Evolutionary conservation across 495 filamentous ascomycete genomes (phyloP).

Genomic region (Geopyxis carbonaria): DNA sequence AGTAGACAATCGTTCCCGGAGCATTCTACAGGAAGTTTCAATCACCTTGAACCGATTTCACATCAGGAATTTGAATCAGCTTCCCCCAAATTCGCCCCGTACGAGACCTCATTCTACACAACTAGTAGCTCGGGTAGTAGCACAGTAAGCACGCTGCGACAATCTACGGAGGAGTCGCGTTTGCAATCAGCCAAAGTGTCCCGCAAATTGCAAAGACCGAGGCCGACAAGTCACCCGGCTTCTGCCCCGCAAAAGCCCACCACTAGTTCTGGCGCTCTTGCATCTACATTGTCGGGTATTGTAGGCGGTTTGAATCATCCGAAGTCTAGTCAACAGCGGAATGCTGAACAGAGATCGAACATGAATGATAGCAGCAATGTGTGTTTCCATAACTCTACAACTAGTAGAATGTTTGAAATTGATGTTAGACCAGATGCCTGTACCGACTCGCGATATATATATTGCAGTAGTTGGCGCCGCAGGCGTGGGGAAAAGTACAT

Average conservation of each 20-base stretch:
- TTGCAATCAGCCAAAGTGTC: too few relatives aligned
- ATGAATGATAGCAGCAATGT: constrained; percentile 2
- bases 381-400: neutral
- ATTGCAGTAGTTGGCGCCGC: constrained; percentile 70
- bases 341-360: constrained; percentile 1
- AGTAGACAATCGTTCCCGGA: constrained; percentile 2
- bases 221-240: neutral
- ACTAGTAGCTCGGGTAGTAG: constrained; percentile 1
- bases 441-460: constrained; percentile 36
- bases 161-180: neutral
- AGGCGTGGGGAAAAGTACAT: constrained; percentile 76
- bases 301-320: neutral
- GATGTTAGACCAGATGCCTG: constrained; percentile 4
- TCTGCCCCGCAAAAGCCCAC: neutral
- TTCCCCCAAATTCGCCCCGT: neutral
- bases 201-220: neutral
- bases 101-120: neutral
- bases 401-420: constrained; percentile 1
- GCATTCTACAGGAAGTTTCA: constrained; percentile 2
- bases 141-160: neutral
- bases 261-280: neutral
- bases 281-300: constrained; percentile 3
- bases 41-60: too few relatives aligned
- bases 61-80: too few relatives aligned
- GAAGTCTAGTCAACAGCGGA: neutral